Base-by-base conservation (phyloP, 306 rosid species). In the Acacia melanoxylon region DNA sequence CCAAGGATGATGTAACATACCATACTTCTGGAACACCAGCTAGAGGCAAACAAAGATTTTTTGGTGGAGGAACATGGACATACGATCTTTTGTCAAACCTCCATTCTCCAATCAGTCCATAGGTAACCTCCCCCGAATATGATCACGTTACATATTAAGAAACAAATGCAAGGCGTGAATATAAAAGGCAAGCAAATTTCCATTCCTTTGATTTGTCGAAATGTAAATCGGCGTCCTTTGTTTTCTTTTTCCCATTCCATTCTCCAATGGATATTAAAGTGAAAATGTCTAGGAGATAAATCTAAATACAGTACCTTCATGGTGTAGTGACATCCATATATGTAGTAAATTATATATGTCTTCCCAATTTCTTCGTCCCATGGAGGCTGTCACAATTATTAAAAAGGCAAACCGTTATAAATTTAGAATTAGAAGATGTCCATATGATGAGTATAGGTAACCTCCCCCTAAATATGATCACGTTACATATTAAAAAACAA, bases 81-180 rank as follows among this genome's bases (percentile, higher is more conserved):
- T 78, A 94, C n/a, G 99, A 90, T 83, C 99, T 86, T 84, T 96
- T 96, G 83, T 92, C 99, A 74, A 96, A 96, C 77, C 99, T 92
- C 99, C 99, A 96, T 87, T 96, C 99, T 81, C 99, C 99, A 49
- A 94, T 96, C 83, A 92, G 92, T 83, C 98, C 99, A 83, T 92
- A 91, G 33, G 98, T 96, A 68, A 91, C 52, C 84, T 94, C 95
- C 99, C 98, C 99, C 92, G 73, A 59, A 79, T 59, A 75, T 74
- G 61, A 74, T 35, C 68, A 41, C 9, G 13, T 10, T 33, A 87
- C 22, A 58, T 19, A 42, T 40, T 80, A n/a, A 85, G 77, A 73
- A 44, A 76, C 72, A 41, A 41, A n/a, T 61, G 76, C 40, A 51
- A 82, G 65, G 51, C 72, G 63, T 29, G 17, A 80, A 61, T 54